These are phyloP conservation scores for Trichosanthes cucumerina DNA, from an alignment of 306 rosid species.

Conservation along the genomic window DNA sequence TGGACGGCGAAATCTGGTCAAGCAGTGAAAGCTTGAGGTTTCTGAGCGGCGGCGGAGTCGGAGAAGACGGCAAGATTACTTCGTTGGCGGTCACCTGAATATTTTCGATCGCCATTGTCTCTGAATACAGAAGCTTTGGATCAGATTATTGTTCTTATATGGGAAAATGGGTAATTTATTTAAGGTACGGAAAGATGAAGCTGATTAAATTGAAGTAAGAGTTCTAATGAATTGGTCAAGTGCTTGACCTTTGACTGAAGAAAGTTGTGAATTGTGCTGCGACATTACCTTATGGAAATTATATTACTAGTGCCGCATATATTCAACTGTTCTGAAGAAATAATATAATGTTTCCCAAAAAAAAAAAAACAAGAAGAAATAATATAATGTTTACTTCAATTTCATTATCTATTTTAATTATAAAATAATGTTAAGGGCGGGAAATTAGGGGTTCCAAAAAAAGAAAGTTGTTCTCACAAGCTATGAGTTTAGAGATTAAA, in stretches of 20 bases:
- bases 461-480: too few species aligned
- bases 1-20: conserved; percentile 25
- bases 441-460: too few species aligned
- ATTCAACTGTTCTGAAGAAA: not conserved
- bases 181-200: not conserved
- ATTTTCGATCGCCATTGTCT: not conserved
- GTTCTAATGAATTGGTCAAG: not conserved
- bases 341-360: not conserved
- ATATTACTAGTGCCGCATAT: not conserved
- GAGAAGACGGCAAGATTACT: conserved; percentile 26
- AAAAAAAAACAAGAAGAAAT: too few species aligned
- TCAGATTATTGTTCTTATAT: not conserved
- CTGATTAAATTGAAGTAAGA: not conserved
- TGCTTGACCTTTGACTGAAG: not conserved
- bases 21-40: conserved; percentile 27
- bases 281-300: not conserved
- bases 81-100: conserved; percentile 13
- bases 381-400: too few species aligned
- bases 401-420: too few species aligned
- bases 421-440: too few species aligned
- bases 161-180: not conserved
- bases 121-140: not conserved
- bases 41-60: conserved; percentile 27
- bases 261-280: not conserved
- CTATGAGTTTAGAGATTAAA: too few species aligned